These are phyloP conservation scores for Xerocomellus amylosporus DNA, from an alignment of 768 basidiomycete genomes.

Conservation along the genomic window DNA sequence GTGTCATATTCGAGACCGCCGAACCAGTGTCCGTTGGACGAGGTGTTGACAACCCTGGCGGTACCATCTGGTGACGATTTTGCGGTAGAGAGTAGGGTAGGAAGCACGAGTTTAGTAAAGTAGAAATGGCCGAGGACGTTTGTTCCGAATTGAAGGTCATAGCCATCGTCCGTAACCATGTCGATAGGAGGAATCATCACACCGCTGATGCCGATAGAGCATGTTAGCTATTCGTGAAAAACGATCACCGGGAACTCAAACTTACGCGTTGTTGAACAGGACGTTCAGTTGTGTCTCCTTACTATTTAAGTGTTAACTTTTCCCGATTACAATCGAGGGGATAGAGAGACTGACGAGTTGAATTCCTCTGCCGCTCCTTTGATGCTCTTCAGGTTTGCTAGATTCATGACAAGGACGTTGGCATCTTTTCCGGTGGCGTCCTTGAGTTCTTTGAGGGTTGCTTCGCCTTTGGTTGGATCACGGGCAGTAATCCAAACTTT, in stretches of 20 bases:
- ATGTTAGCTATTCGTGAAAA: background rate
- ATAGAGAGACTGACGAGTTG: slow-evolving; percentile 22
- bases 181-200: slow-evolving; percentile 32
- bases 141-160: slow-evolving; percentile 42
- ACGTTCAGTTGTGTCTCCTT: slow-evolving; percentile 23
- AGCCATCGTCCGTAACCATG: slow-evolving; percentile 36
- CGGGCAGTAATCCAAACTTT: slow-evolving; percentile 31
- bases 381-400: slow-evolving; percentile 39
- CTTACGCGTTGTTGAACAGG: slow-evolving; percentile 34
- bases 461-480: slow-evolving; percentile 18
- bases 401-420: slow-evolving; percentile 39
- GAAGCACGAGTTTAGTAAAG: slow-evolving; percentile 38
- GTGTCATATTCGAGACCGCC: slow-evolving; percentile 24
- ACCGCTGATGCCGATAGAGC: slow-evolving; percentile 22
- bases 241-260: background rate
- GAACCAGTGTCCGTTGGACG: slow-evolving; percentile 29
- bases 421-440: slow-evolving; percentile 25
- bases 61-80: slow-evolving; percentile 31
- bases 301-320: slow-evolving; percentile 4
- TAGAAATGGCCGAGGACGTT: slow-evolving; percentile 38
- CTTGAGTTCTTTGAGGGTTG: slow-evolving; percentile 17
- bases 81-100: slow-evolving; percentile 30
- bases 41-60: slow-evolving; percentile 36
- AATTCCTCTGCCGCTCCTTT: slow-evolving; percentile 41
- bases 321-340: background rate